Evolutionary conservation across 441 rosid species (phyloP).

Genomic region (Isatis lusitanica): DNA sequence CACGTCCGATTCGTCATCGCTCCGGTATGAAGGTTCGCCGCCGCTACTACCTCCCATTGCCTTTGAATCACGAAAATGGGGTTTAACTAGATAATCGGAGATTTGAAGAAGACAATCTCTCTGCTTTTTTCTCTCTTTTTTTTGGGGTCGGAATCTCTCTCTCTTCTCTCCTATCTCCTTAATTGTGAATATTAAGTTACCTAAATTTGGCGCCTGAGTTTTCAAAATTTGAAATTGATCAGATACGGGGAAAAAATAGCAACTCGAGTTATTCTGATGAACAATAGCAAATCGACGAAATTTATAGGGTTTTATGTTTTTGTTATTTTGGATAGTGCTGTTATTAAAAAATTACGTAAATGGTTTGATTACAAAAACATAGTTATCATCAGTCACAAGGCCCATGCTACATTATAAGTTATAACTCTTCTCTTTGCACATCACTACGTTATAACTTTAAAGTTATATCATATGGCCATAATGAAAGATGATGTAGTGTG

Average conservation of each 20-base stretch:
- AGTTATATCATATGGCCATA: background rate
- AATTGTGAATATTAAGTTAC: constrained; percentile 20
- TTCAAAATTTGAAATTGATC: background rate
- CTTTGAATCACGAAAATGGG: background rate
- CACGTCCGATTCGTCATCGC: constrained; percentile 19
- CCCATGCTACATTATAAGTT: no score
- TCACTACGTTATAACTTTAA: background rate
- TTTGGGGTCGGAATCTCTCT: constrained; percentile 5
- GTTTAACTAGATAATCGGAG: background rate
- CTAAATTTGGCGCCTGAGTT: constrained; percentile 36
- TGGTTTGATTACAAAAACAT: background rate
- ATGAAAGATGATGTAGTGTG: background rate
- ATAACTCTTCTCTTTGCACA: no score
- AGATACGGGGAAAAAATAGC: constrained; percentile 3
- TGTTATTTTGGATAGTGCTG: constrained; percentile 2
- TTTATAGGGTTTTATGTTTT: constrained; percentile 9
- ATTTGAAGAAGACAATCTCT: constrained; percentile 11
- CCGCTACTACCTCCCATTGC: constrained; percentile 29
- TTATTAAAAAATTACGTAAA: background rate
- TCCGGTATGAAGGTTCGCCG: constrained; percentile 20
- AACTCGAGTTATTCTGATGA: constrained; percentile 22
- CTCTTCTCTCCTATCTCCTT: background rate
- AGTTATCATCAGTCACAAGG: no score
- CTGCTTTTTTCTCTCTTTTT: background rate
- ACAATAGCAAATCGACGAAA: background rate